Base-by-base conservation (phyloP, 192 early-diverging fungal genomes). In the Gamsiella multidivaricata region DNA sequence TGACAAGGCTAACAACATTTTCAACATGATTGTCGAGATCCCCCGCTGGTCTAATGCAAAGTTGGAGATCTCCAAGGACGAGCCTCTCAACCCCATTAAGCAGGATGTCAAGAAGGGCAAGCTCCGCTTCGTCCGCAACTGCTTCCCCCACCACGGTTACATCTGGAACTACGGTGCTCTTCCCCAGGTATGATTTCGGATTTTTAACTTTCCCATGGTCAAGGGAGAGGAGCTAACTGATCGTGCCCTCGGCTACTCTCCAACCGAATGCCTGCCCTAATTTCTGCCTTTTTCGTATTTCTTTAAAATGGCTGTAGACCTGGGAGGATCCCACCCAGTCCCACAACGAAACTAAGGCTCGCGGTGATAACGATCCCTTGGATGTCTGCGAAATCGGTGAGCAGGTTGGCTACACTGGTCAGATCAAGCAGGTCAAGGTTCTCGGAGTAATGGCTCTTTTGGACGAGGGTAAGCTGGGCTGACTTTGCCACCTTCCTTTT, bases 101-200 rank as follows among this genome's bases (percentile, higher is more conserved):
- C 97, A 99, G 85, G 97, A 99, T 79, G 87, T 91, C 72, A 98
- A 98, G 91, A 99, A 99, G 88, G 96, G 96, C 72, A 99, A 99
- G 88, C 93, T 98, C 66, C 91, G 97, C 64, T 97, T 89, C 81
- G 96, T 99, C 65, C 91, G 95, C 82, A 98, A 99, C 91, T 93
- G 93, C 83, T 99, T 98, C 93, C 97, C 97, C 10, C 96, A 98
- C 91, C 94, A 99, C 85, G 97, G 97, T 65, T 99, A 99, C 85
- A 98, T 99, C 85, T 99, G 97, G 97, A 99, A 99, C 96, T 98
- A 99, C 76, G 97, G 97, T 80, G 96, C 96, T 65, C 88, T 99
- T 78, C 97, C 97, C 33, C 96, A 97, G 78, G 89, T 90, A 81
- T 10, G 50, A 7, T 8, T 39, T 39, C 37, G 7, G 5, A 39